Evolutionary conservation across 2,329 filamentous ascomycete genomes (phyloP).

Genomic region (Colletotrichum kahawae): DNA sequence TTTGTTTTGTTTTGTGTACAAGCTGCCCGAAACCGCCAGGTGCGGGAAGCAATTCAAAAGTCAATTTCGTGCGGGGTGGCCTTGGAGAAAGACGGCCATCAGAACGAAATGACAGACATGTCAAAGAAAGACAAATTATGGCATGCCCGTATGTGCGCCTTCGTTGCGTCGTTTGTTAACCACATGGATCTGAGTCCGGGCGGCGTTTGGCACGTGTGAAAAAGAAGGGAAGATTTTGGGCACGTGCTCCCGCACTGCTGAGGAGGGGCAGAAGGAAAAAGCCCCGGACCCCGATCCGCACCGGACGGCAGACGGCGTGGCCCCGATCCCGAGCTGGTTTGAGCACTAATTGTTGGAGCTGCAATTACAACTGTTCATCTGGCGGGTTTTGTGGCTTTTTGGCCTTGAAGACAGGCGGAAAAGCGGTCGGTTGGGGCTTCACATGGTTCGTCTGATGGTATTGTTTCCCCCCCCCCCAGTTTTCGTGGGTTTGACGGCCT

Average conservation of each 20-base stretch:
- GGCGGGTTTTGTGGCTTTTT: background rate
- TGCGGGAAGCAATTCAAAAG: background rate
- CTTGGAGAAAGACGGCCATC: background rate
- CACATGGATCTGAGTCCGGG: background rate
- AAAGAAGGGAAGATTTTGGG: background rate
- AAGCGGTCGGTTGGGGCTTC: background rate
- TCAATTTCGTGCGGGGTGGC: background rate
- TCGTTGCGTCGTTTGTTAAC: background rate
- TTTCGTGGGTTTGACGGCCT: background rate
- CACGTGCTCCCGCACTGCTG: background rate
- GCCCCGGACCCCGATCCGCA: background rate
- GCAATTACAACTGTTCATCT: background rate
- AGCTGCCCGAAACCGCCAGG: background rate
- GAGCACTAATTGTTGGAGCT: background rate
- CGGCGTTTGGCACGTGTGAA: slow-evolving; percentile 13
- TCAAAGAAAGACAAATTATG: background rate
- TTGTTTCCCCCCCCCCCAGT: background rate
- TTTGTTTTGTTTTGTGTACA: background rate
- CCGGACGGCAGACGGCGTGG: background rate
- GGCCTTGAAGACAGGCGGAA: background rate
- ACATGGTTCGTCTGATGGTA: background rate
- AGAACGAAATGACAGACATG: background rate
- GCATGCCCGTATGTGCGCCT: background rate
- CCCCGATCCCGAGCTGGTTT: background rate
- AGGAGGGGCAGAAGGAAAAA: background rate